phyloP scores from a whole-genome alignment of 106 monocot species.

The Platanthera guangdongensis region DNA sequence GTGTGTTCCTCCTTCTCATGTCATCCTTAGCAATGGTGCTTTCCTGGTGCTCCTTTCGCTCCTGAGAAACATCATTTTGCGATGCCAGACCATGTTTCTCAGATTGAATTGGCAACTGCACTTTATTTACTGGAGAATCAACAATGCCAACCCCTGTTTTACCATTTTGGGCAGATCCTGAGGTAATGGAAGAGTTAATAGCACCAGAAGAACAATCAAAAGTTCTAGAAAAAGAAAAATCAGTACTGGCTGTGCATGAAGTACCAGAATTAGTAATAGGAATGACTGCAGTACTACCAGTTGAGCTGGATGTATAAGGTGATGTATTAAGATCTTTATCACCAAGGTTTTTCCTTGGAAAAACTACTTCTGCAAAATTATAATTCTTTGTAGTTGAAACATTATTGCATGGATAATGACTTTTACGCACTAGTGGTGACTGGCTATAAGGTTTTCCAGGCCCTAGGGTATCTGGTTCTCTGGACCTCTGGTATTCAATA shows the following conservation, averaged over 20 bases:
- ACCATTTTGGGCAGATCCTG: slow-evolving; percentile 12
- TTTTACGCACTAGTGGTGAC: slow-evolving; percentile 74
- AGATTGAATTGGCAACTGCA: slow-evolving; percentile 17
- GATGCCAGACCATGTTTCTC: slow-evolving; percentile 11
- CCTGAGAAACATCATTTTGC: slow-evolving; percentile 10
- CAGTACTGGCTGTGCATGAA: slow-evolving; percentile 8
- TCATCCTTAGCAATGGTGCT: slow-evolving; percentile 25
- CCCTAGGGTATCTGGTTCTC: slow-evolving; percentile 55
- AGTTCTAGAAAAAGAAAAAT: slow-evolving; percentile 6
- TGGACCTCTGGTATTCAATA: slow-evolving; percentile 45
- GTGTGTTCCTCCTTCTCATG: slow-evolving; percentile 26
- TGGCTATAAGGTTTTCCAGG: slow-evolving; percentile 57
- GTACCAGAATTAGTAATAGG: slow-evolving; percentile 10
- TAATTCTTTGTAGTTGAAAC: slow-evolving; percentile 37
- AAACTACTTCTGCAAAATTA: slow-evolving; percentile 41
- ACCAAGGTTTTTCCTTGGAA: slow-evolving; percentile 51
- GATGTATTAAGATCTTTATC: slow-evolving; percentile 31
- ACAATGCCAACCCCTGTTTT: slow-evolving; percentile 5
- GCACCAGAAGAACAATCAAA: slow-evolving; percentile 10
- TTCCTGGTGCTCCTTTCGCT: slow-evolving; percentile 19
- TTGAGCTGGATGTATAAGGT: slow-evolving; percentile 22
- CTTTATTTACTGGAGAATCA: slow-evolving; percentile 17
- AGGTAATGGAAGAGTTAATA: slow-evolving; percentile 21
- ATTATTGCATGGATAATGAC: slow-evolving; percentile 70
- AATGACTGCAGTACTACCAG: slow-evolving; percentile 26